phyloP scores from a whole-genome alignment of 2,329 filamentous ascomycete genomes.

The Fusarium humuli region DNA sequence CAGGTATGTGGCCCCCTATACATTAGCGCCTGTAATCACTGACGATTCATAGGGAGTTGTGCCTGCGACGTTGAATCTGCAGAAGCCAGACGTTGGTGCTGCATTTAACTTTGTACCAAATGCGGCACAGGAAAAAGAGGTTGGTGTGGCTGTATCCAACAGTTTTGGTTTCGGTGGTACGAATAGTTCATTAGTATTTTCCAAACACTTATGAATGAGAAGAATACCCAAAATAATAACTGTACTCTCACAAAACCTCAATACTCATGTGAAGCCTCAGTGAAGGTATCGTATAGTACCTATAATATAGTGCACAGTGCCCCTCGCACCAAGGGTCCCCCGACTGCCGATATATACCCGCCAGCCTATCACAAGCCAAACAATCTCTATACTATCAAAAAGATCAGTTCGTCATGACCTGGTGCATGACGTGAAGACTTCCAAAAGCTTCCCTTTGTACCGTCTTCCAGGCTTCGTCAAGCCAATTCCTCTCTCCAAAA shows the following conservation, averaged over 20 bases:
- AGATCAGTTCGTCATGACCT: slow-evolving; percentile 46
- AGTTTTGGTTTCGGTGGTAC: slow-evolving; percentile 99
- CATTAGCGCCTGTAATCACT: not conserved
- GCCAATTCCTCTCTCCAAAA: not conserved
- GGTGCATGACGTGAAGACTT: slow-evolving; percentile 49
- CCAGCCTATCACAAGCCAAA: slow-evolving; percentile 38
- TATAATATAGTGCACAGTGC: not conserved
- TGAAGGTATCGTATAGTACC: not conserved
- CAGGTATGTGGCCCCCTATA: slow-evolving; percentile 69
- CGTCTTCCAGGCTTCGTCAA: slow-evolving; percentile 8
- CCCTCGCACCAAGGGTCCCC: slow-evolving; percentile 14
- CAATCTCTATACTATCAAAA: slow-evolving; percentile 34
- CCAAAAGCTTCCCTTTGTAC: slow-evolving; percentile 13
- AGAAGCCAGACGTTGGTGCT: slow-evolving; percentile 72
- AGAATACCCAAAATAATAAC: not conserved
- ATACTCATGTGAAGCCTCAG: not conserved
- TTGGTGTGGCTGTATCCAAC: slow-evolving; percentile 86
- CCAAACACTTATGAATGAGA: slow-evolving; percentile 45
- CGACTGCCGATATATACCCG: slow-evolving; percentile 41
- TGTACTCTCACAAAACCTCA: slow-evolving; percentile 5
- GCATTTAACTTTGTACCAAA: slow-evolving; percentile 88
- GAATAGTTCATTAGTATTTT: slow-evolving; percentile 89
- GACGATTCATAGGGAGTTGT: slow-evolving; percentile 72
- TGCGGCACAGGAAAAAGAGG: slow-evolving; percentile 73
- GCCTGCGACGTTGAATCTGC: slow-evolving; percentile 88